Evolutionary conservation across 2,329 filamentous ascomycete species (phyloP), one percentile per base, ranked within the genome.

Genomic region (Akanthomyces dipterigenus): DNA sequence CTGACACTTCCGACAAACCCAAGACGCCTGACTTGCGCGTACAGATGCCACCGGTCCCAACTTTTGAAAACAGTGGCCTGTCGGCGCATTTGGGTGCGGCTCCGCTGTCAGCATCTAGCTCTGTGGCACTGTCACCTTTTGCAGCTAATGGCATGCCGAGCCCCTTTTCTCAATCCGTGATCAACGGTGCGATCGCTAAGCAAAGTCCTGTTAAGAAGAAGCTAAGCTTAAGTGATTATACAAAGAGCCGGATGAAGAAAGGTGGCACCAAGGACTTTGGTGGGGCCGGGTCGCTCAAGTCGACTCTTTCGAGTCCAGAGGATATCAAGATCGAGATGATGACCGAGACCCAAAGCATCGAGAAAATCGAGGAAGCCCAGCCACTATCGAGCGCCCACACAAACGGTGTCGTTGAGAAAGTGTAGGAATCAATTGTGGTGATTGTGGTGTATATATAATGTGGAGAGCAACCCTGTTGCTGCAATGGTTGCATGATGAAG

Each of bases 171-270:
- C 68, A 76, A 7, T 64, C 76, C 0, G 66, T 73, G 0, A 68
- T 77, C 38, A 83, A 81, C 61, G 77, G 80, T 16, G 66, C 75
- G 9, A 70, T 70, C 6, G 77, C 77, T 11, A 77, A 79, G 24
- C 82, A 83, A 3, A 87, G 83, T 64, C 85, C 86, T 2, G 75
- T 85, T 36, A 87, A 87, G 73, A 88, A 88, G 77, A 88, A 88
- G 71, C 73, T 88, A 42, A 88, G 83, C 64, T 71, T 88, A 2
- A 88, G 84, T 67, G 86, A 88, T 67, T 88, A 88, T 67, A 60
- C 57, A 6, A 85, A 83, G 70, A 83, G 81, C 64, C 77, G 82
- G 55, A 77, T 80, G 74, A 82, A 80, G 67, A 86, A 84, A 68
- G 79, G 78, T 3, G 78, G 79, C 3, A 78, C 66, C 69, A 67